Evolutionary conservation across 345 rosid genomes (phyloP), one percentile per base, ranked within the genome.

Genomic region (Sisymbrium irio): DNA sequence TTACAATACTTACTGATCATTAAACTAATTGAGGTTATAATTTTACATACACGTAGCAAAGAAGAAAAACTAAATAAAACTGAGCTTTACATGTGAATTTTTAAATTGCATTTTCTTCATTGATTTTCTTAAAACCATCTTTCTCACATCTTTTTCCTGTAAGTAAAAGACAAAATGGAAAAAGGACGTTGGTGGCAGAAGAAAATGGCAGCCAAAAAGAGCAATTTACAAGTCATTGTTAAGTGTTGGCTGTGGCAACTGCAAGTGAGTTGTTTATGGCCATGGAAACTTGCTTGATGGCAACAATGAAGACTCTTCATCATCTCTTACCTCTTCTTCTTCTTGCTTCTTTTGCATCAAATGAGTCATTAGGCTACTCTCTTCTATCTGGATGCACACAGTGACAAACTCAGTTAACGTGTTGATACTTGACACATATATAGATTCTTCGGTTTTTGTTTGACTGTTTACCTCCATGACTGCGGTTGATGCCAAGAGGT

Each of bases 401-500:
- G 11, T 0, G 9, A n/a, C 30, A 59, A 75, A 7, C 54, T 68
- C 56, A 3, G 47, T 19, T 53, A 30, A 51, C 5, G 9, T 10
- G 32, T 37, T 37, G 15, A 27, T 47, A 30, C 39, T 37, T 37
- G 15, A 27, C 47, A 30, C 39, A 4, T 2, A 57, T 30, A 42
- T 1, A 46, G 11, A 66, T 18, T 65, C 35, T 76, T 76, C 18
- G 17, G 6, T 32, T 69, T 3, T 12, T n/a, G 3, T 36, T 53
- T 36, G 37, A 67, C 40, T 11, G 44, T 3, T 80, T 80, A 91
- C 97, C 96, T 91, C 92, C 86, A 82, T 75, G 36, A 83, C 85
- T 45, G 89, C 82, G 0, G 86, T 80, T 54, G 95, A 84, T 79
- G 83, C 83, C 82, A 94, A 78, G 9, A 94, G 79, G 69, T 82